Evolutionary conservation across 768 basidiomycete species (phyloP).

Genomic region (Hortiboletus campestris): DNA sequence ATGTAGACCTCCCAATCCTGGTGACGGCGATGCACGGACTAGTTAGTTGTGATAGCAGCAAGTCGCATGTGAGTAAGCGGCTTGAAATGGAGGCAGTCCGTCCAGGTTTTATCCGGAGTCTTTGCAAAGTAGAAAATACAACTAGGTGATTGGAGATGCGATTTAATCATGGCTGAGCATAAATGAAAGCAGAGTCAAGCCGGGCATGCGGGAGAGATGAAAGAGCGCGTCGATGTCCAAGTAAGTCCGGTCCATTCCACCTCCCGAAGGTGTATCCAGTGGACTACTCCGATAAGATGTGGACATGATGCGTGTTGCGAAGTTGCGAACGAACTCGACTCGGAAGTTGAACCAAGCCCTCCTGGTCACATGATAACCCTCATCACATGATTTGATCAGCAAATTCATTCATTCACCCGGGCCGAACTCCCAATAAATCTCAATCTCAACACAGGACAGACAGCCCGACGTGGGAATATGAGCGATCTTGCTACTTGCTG

Average conservation of each 20-base stretch:
- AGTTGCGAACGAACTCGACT: no score
- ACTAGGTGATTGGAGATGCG: neutral
- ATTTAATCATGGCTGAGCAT: neutral
- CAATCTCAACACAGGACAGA: neutral
- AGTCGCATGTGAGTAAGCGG: neutral
- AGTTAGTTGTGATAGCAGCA: neutral
- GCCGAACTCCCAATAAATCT: no score
- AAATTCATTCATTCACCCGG: no score
- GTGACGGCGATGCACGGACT: no score
- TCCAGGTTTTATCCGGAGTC: neutral
- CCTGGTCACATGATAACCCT: no score
- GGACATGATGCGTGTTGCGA: no score
- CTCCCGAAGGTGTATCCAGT: neutral
- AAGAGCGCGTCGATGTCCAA: neutral
- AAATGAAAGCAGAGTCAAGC: neutral
- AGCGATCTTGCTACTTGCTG: neutral
- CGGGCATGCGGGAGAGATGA: neutral
- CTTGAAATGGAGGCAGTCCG: neutral
- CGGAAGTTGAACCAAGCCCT: no score
- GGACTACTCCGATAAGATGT: neutral
- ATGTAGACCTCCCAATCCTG: neutral
- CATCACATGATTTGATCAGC: no score
- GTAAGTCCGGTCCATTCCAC: neutral
- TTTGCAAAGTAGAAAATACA: neutral
- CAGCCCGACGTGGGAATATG: neutral